Evolutionary conservation across 1,284 basidiomycete species (phyloP), one percentile per base, ranked within the genome.

Genomic region (Limonomyces culmigenus): DNA sequence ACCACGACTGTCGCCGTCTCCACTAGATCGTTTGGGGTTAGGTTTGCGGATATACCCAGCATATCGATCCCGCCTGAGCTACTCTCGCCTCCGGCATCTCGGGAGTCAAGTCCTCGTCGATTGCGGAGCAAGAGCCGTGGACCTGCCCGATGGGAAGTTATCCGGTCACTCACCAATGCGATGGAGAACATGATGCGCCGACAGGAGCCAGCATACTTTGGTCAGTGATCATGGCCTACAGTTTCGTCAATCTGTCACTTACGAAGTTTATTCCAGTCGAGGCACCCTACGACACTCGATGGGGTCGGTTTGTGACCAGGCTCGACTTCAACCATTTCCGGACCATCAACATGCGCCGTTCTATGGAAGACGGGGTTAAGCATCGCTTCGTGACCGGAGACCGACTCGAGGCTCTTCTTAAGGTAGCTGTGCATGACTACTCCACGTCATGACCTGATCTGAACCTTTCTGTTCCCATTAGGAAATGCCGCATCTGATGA

Each of bases 311-410:
- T 48, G 70, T 87, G 20, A 73, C 67, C 27, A 78, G 84, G 49
- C 60, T 91, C 13, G 83, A 87, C 49, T 96, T 96, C 50, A 89
- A 87, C 47, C 83, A 89, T 50, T 96, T 93, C 59, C 74, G 88
- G 21, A 92, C 91, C 15, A 89, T 93, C 42, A 92, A 92, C 0
- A 86, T 95, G 74, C 71, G 88, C 35, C 75, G 93, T 15, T 88
- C 84, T 1, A 74, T 95, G 14, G 87, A 86, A 23, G 87, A 96
- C 54, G 85, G 88, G 36, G 73, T 87, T 19, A 77, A 76, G 41
- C 78, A 78, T 43, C 81, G 92, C 12, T 98, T 93, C 49, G 92
- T 97, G 19, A 98, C 93, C 1, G 79, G 85, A 0, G 76, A 83
- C 38, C 70, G 91, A 34, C 67, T 98, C 3, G 70, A 83, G 42